Evolutionary conservation across 2,329 filamentous ascomycete species (phyloP), one percentile per base, ranked within the genome.

Genomic region (Monosporascus sp.): DNA sequence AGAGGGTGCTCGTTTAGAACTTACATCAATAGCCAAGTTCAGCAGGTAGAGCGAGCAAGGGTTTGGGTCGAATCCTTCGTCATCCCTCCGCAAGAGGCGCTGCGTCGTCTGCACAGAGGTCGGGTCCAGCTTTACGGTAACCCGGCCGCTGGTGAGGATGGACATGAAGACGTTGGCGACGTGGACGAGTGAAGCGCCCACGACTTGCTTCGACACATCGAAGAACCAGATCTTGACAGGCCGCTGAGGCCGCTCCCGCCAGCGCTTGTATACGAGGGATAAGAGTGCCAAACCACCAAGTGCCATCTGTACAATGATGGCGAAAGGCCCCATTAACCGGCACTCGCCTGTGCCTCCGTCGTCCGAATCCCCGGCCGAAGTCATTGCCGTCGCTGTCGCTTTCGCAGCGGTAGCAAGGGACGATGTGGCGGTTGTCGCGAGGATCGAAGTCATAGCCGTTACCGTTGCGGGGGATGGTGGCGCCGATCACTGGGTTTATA

Each of bases 201-300:
- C 89, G 51, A 99, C 91, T 76, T 99, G 94, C 77, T 99, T 99
- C 35, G 91, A 96, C 24, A 86, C 94, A 68, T 99, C 94, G 70
- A 97, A 99, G 70, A 89, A 92, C 93, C 94, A 99, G 60, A 99
- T 91, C 79, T 95, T 96, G 66, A 97, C 68, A 1, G 93, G 93
- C 52, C 94, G 82, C 69, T 97, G 93, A 1, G 94, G 93, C 53
- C 89, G 81, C 73, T 99, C 94, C 60, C 89, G 84, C 85, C 88
- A 96, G 62, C 94, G 82, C 77, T 99, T 99, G 76, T 85, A 96
- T 7, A 97, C 93, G 48, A 99, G 80, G 1, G 91, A 89, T 52
- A 93, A 76, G 50, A 97, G 74, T 8, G 94, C 94, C 52, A 97
- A 76, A 19, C 80, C 83, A 19, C 94, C 94, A 19, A 99, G 82